phyloP scores from a whole-genome alignment of 495 filamentous ascomycete species.

The Neurospora terricola region DNA sequence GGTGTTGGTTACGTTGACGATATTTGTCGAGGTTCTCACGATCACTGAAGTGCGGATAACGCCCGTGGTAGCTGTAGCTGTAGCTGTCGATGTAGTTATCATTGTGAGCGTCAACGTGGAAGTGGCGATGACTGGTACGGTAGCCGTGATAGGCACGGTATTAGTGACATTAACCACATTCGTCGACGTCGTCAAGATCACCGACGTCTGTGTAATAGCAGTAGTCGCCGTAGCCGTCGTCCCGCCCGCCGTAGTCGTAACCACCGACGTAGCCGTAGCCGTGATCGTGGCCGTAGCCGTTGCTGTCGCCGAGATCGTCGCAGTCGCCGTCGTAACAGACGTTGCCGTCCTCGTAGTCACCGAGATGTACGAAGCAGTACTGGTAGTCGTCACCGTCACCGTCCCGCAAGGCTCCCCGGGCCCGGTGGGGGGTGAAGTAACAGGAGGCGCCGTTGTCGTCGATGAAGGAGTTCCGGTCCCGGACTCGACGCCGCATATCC shows the following conservation, averaged over 20 bases:
- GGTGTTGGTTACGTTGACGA: constrained; percentile 4
- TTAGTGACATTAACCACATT: not conserved
- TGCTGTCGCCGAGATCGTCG: not conserved
- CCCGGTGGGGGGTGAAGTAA: not conserved
- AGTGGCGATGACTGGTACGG: not conserved
- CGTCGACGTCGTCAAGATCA: not conserved
- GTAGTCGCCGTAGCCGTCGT: not conserved
- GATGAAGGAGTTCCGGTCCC: not conserved
- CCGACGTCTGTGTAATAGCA: no score
- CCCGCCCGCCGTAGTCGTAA: not conserved
- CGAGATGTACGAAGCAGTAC: constrained; percentile 8
- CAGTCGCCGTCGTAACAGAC: not conserved
- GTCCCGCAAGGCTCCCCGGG: not conserved
- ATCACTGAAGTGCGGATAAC: not conserved
- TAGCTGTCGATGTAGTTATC: not conserved
- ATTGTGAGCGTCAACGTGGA: constrained; percentile 4
- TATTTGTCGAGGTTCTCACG: constrained; percentile 3
- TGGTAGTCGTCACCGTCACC: constrained; percentile 1
- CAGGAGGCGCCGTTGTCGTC: not conserved
- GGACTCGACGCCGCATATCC: constrained; percentile 15
- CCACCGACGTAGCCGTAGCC: not conserved
- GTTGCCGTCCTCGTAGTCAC: not conserved
- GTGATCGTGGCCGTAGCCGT: not conserved
- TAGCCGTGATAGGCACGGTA: not conserved
- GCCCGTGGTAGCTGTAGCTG: not conserved